phyloP scores from a whole-genome alignment of 2,329 filamentous ascomycete species.

The Geoglossum cookeanum region DNA sequence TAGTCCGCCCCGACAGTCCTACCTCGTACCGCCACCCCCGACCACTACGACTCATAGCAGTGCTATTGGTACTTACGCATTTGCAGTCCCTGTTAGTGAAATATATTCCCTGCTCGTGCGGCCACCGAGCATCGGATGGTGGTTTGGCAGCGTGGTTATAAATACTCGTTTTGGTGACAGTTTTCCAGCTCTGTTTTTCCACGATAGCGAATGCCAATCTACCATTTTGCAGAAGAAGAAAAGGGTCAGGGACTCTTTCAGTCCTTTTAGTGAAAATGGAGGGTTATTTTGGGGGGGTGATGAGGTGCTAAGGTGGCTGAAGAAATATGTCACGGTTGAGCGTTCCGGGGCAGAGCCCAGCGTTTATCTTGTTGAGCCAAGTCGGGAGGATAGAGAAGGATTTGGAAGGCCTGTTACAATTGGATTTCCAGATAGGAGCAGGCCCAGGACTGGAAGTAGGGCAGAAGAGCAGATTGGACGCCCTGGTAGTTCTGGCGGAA shows the following conservation, averaged over 20 bases:
- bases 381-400: conserved; percentile 59
- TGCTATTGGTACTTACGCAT: conserved; percentile 64
- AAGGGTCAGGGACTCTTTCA: conserved; percentile 64
- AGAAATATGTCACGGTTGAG: conserved; percentile 65
- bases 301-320: conserved; percentile 81
- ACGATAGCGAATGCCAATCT: conserved; percentile 89
- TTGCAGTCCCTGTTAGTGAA: conserved; percentile 74
- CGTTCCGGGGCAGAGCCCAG: conserved; percentile 72
- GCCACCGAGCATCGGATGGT: conserved; percentile 90
- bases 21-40: conserved; percentile 79
- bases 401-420: conserved; percentile 45
- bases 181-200: conserved; percentile 92
- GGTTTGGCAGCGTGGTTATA: conserved; percentile 90
- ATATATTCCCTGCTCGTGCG: conserved; percentile 82
- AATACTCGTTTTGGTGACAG: conserved; percentile 81
- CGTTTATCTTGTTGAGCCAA: conserved; percentile 79
- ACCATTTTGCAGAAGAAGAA: conserved; percentile 90
- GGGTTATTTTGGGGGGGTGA: conserved; percentile 96
- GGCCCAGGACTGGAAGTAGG: conserved; percentile 10
- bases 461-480: neutral
- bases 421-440: conserved; percentile 15
- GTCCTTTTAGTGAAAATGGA: conserved; percentile 70
- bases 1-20: conserved; percentile 66
- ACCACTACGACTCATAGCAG: conserved; percentile 60
- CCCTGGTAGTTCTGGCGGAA: conserved; percentile 14